A percentile compares a stretch with the other conserved stretches of the same genome.
Conservation (phyloP, 768 basidiomycete genomes). For the Pisolithus albus region DNA sequence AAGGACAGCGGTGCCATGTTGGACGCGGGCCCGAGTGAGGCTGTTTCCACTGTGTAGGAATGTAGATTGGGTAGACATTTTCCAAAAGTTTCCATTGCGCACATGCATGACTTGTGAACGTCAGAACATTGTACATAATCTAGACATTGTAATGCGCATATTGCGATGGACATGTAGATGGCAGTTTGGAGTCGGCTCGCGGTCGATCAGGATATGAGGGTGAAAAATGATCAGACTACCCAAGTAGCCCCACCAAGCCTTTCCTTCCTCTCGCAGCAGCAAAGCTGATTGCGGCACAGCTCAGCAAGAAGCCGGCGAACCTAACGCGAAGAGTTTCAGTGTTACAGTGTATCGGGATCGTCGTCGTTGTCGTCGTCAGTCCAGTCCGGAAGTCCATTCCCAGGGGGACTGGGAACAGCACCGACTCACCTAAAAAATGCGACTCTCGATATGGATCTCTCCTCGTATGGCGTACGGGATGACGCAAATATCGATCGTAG, state of each 20-base stretch:
- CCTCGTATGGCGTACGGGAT: slow-evolving; percentile 73
- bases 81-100: no score
- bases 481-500: slow-evolving; percentile 82
- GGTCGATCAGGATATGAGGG: no score
- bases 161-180: no score
- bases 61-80: no score
- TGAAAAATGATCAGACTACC: slow-evolving; percentile 40
- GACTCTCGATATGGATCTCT: slow-evolving; percentile 75
- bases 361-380: no score
- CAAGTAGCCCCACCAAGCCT: slow-evolving; percentile 58
- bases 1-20: background rate
- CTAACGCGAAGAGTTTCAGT: slow-evolving; percentile 29
- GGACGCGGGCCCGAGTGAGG: slow-evolving; percentile 27
- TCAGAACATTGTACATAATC: no score
- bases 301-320: slow-evolving; percentile 76
- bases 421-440: slow-evolving; percentile 72
- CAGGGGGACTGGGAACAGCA: background rate
- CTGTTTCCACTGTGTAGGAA: background rate
- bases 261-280: slow-evolving; percentile 65
- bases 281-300: slow-evolving; percentile 74
- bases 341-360: background rate
- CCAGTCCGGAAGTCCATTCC: background rate
- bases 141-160: no score
- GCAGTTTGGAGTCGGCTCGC: no score
- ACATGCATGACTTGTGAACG: no score